Evolutionary conservation across 2,329 filamentous ascomycete species (phyloP), one percentile per base, ranked within the genome.

Genomic region (Pseudodiploospora longispora): DNA sequence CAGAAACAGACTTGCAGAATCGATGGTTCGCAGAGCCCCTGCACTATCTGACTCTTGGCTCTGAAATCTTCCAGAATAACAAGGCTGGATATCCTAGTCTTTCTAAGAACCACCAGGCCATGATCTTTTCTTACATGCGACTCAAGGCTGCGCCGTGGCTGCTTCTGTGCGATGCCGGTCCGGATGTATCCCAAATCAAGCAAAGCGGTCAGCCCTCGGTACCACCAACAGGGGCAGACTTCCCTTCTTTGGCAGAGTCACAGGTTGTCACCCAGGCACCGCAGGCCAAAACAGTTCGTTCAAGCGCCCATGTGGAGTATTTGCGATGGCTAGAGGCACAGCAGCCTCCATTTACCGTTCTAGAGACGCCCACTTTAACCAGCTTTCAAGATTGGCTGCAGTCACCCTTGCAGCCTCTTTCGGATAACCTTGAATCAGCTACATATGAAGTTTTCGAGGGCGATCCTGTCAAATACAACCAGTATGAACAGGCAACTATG

Each of bases 391-490:
- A 98, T 63, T 98, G 93, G 74, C 74, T 98, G 8, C 93, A 98
- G 63, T 90, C 90, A 2, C 93, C 93, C 3, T 72, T 98, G 35
- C 94, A 98, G 62, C 93, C 93, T 0, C 74, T 98, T 10, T 91
- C 91, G 0, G 93, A 98, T 63, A 98, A 98, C 55, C 75, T 98
- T 10, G 94, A 98, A 62, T 95, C 89, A 38, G 86, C 95, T 36
- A 98, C 93, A 0, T 98, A 98, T 63, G 93, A 98, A 61, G 91
- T 97, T 2, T 98, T 98, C 57, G 93, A 98, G 63, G 94, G 94
- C 54, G 94, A 98, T 52, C 93, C 93, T 0, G 86, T 98, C 66
- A 98, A 98, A 66, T 98, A 98, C 61, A 82, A 89, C 51, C 94
- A 91, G 74, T 98, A 98, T 60, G 89, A 97, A 62, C 74, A 76